Base-by-base conservation (phyloP, 805 yeast genomes). In the Cyberlindnera mississippiensis region DNA sequence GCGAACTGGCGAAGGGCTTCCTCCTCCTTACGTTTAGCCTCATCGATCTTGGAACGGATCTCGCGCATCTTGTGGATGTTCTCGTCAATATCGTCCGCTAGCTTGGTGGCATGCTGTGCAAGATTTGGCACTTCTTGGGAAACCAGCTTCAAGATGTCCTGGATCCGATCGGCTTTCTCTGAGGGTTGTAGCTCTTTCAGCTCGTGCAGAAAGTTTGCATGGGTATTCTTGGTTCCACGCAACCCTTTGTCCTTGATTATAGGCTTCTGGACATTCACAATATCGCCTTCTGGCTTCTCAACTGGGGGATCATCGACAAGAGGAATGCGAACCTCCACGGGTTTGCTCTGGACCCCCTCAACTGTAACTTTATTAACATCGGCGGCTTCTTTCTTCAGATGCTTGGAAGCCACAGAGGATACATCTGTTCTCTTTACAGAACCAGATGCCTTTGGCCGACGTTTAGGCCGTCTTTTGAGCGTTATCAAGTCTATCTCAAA, bases 401-500 rank as follows among this genome's bases (percentile, higher is more conserved):
- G 28, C 14, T 19, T 4, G 5, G 20, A 7, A 27, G 15, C 32
- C 4, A 4, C 14, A 12, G 14, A 14, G 18, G 16, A 19, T n/a
- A 27, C 22, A 6, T 14, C n/a, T 37, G 28, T 11, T 19, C 10
- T 16, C 14, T 14, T n/a, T n/a, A n/a, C n/a, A n/a, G n/a, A n/a
- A n/a, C n/a, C n/a, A n/a, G n/a, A n/a, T 14, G n/a, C 14, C 32
- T 17, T 22, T 20, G 14, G 12, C 31, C 31, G 37, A 26, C 41
- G 19, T 33, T 38, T 45, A 18, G 47, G 47, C 11, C 31, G 37
- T 14, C 27, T 44, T 29, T 29, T 49, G n/a, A 44, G 28, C 14
- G 48, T 38, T 32, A 49, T 45, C 28, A 51, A 30, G 15, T 48
- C 50, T 13, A 50, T 39, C 26, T 50, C 49, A 17, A 40, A 45